Base-by-base conservation (phyloP, 352 stramenopile species). In the Phytophthora agathidicida region DNA sequence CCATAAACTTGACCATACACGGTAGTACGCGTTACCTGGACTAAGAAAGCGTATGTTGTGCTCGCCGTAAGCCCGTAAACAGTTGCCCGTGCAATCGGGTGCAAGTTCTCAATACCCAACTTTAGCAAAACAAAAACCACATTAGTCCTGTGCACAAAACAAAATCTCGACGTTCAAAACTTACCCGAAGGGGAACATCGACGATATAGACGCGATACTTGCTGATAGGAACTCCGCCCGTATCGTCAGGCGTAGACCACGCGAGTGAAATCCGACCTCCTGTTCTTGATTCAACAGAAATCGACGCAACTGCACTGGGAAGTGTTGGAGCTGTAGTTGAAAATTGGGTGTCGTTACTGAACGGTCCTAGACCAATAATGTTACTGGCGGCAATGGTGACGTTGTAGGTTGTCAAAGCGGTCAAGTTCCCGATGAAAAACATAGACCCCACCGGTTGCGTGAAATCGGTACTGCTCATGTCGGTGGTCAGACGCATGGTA, bases 171-270 rank as follows among this genome's bases (percentile, higher is more conserved):
- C 28, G 10, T 30, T 59, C 3, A 43, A 48, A n/a, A 26, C 6
- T 49, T 57, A 62, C 71, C 53, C 71, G 36, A 9, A 46, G 54
- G 19, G 26, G 9, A 0, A 44, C 68, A 1, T 60, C 46, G 13
- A 74, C 32, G 1, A 57, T 41, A 27, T 85, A 81, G 20, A 91
- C 42, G 7, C 77, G 75, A 38, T 89, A 91, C 5, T 88, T 88
- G 5, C 47, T 79, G 20, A 91, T 78, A 2, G 64, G 38, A 11
- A 88, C 52, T 4, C 82, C 82, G 0, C 82, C 82, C 0, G 73
- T 74, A 24, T 91, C 82, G 3, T 72, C 48, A 6, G 82, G 82
- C 16, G 47, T 20, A 1, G 33, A 33, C 82, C 82, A 91, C 5
- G 47, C 31, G 4, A 91, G 50, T 7, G 23, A 50, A 4, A 88